These are phyloP conservation scores for Tolypocladium inflatum DNA, from an alignment of 2,329 filamentous ascomycete genomes.

Conservation along the genomic window DNA sequence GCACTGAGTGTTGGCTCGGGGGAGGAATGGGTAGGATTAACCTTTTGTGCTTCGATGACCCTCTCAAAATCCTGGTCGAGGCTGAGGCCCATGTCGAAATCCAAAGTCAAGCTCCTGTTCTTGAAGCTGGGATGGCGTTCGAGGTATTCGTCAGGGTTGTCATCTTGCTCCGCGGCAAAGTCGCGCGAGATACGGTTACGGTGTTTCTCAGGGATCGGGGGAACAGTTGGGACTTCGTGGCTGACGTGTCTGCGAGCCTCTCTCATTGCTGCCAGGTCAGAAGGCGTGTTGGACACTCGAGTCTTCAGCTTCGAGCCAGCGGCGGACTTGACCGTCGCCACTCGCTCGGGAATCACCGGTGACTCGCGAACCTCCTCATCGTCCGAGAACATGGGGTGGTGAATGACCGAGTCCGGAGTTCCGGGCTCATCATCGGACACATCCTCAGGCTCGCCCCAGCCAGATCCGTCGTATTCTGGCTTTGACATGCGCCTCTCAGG, in stretches of 20 bases:
- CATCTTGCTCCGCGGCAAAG: constrained; percentile 26
- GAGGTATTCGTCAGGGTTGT: constrained; percentile 31
- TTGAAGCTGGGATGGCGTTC: constrained; percentile 66
- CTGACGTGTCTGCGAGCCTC: constrained; percentile 80
- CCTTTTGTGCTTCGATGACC: constrained; percentile 95
- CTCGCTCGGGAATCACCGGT: constrained; percentile 64
- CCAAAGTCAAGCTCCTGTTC: constrained; percentile 72
- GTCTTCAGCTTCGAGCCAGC: constrained; percentile 83
- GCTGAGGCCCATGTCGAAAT: constrained; percentile 75
- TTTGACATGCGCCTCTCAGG: constrained; percentile 43
- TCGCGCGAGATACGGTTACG: constrained; percentile 44
- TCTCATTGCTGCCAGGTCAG: constrained; percentile 76
- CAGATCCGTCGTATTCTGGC: constrained; percentile 54
- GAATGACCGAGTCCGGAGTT: constrained; percentile 86
- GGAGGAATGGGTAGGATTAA: constrained; percentile 26
- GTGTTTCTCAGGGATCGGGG: constrained; percentile 52
- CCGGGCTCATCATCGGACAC: constrained; percentile 52
- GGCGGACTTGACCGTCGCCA: constrained; percentile 79
- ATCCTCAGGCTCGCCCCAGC: constrained; percentile 46
- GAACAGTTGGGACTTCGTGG: constrained; percentile 53
- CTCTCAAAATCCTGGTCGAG: constrained; percentile 90
- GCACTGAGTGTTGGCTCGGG: neutral
- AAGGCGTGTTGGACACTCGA: constrained; percentile 75
- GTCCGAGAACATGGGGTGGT: constrained; percentile 52
- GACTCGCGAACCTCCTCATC: constrained; percentile 40